Conservation (phyloP, 805 yeast species). For the Candida methanosorbosa region DNA sequence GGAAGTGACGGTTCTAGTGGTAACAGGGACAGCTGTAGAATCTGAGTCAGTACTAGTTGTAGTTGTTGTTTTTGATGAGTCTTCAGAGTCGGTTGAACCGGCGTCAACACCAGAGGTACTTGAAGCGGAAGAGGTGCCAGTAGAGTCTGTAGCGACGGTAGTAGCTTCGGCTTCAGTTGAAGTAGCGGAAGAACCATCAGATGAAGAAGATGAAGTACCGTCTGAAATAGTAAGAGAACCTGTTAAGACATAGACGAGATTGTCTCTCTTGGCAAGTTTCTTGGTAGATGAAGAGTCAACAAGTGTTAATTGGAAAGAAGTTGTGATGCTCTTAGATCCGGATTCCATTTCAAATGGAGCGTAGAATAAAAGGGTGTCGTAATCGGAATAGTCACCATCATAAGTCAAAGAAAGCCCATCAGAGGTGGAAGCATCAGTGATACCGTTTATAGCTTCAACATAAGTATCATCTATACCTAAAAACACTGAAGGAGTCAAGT, state of each 20-base stretch:
- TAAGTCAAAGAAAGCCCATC: constrained; percentile 1
- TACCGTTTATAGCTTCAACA: not conserved
- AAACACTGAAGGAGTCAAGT: not conserved
- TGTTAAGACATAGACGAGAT: not conserved
- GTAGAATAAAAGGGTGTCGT: not conserved
- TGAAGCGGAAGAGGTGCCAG: constrained; percentile 2
- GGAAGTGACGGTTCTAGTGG: constrained; percentile 10
- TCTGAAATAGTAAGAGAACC: not conserved
- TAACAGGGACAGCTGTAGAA: constrained; percentile 6
- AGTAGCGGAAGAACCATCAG: not conserved
- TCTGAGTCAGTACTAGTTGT: constrained; percentile 8
- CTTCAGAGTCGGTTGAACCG: constrained; percentile 3
- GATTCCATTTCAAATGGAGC: not conserved
- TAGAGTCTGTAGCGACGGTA: not conserved
- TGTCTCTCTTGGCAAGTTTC: not conserved
- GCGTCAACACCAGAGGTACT: not conserved
- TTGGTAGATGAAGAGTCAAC: not conserved
- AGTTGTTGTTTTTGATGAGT: constrained; percentile 2
- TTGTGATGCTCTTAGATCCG: not conserved
- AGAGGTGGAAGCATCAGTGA: constrained; percentile 1
- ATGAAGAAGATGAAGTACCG: constrained; percentile 1
- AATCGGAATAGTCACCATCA: not conserved
- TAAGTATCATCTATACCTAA: constrained; percentile 1
- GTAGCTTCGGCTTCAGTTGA: not conserved
- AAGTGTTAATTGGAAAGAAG: not conserved